Percentiles rank a stretch among this genome's conserved stretches.
Conservation (phyloP, 306 rosid genomes). For the Elaeagnus macrophylla region DNA sequence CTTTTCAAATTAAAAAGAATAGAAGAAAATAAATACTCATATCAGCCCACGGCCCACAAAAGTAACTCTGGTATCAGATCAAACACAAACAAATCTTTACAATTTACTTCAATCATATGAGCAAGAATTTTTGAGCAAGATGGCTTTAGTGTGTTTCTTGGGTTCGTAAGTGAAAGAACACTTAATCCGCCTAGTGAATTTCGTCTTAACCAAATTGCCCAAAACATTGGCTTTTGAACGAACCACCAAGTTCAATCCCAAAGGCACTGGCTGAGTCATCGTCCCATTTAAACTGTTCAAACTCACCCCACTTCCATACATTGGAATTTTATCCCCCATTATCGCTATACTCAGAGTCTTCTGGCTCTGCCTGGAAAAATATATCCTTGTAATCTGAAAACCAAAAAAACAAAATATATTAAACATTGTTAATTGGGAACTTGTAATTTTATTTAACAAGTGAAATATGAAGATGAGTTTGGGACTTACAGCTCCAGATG, state of each 20-base stretch:
- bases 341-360: constrained; percentile 46
- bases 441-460: not conserved
- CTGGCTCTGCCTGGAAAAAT: constrained; percentile 73
- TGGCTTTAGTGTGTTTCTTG: constrained; percentile 40
- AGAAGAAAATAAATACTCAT: too few relatives aligned
- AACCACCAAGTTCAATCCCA: constrained; percentile 50
- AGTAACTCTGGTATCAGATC: too few relatives aligned
- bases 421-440: not conserved
- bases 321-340: constrained; percentile 52
- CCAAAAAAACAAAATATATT: not conserved
- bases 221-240: constrained; percentile 72
- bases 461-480: not conserved
- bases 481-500: constrained; percentile 64
- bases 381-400: constrained; percentile 51
- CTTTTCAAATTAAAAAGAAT: too few relatives aligned
- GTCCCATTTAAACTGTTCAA: constrained; percentile 66
- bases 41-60: too few relatives aligned
- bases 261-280: constrained; percentile 48
- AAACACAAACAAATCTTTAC: too few relatives aligned
- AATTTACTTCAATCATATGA: constrained; percentile 26
- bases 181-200: constrained; percentile 45
- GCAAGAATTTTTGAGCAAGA: constrained; percentile 59
- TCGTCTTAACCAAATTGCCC: constrained; percentile 82
- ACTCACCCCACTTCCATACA: constrained; percentile 81
- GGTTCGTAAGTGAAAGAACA: constrained; percentile 63